Evolutionary conservation across 2,329 filamentous ascomycete species (phyloP).

Genomic region (Parastagonospora avenae): DNA sequence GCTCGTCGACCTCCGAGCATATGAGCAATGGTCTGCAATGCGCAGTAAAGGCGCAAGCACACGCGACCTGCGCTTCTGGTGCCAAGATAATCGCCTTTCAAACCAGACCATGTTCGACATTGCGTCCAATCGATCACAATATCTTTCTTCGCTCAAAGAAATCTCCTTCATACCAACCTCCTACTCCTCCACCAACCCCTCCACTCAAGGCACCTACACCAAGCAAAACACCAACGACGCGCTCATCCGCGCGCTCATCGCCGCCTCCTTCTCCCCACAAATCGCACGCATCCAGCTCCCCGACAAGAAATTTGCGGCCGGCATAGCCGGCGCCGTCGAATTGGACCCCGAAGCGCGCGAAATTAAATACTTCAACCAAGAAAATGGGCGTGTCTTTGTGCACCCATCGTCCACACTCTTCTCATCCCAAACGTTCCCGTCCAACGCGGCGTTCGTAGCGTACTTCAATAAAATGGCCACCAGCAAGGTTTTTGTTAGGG

Average conservation of each 20-base stretch:
- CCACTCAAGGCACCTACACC: slow-evolving; percentile 47
- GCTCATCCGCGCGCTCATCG: slow-evolving; percentile 55
- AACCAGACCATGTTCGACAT: slow-evolving; percentile 87
- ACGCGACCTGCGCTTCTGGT: slow-evolving; percentile 74
- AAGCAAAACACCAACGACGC: slow-evolving; percentile 55
- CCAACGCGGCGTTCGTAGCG: slow-evolving; percentile 77
- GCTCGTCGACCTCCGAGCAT: slow-evolving; percentile 83
- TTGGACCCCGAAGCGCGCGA: slow-evolving; percentile 89
- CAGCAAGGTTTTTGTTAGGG: slow-evolving; percentile 87
- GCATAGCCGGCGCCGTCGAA: slow-evolving; percentile 86
- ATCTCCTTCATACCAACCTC: slow-evolving; percentile 71
- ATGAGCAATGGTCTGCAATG: slow-evolving; percentile 78
- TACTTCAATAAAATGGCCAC: slow-evolving; percentile 95
- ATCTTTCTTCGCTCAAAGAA: slow-evolving; percentile 82
- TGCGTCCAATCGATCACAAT: slow-evolving; percentile 81
- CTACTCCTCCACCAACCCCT: slow-evolving; percentile 38
- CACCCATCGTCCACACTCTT: slow-evolving; percentile 90
- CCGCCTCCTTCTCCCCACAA: slow-evolving; percentile 70
- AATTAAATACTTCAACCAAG: slow-evolving; percentile 82
- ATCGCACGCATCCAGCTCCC: slow-evolving; percentile 91
- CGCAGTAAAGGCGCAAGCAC: slow-evolving; percentile 60
- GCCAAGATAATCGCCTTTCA: slow-evolving; percentile 83
- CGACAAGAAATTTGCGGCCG: slow-evolving; percentile 91
- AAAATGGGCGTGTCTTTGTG: slow-evolving; percentile 75
- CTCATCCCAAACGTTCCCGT: slow-evolving; percentile 75